Base-by-base conservation (phyloP, 352 stramenopile species). In the Phytophthora uliginosa region DNA sequence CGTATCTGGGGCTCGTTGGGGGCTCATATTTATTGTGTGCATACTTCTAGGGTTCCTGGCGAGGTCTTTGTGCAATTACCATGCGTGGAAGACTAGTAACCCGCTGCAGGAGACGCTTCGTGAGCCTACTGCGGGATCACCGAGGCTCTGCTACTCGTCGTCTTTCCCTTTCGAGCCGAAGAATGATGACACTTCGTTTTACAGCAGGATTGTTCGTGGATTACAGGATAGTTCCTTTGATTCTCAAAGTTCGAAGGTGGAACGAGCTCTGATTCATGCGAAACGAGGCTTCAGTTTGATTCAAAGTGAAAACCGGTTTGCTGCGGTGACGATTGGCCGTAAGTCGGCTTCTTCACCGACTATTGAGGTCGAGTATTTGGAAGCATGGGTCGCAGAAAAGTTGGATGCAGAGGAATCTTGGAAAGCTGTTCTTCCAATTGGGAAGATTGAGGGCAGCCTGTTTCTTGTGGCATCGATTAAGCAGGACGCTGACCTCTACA, bases 31-130 rank as follows among this genome's bases (percentile, higher is more conserved):
- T 8, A 31, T n/a, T 45, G 7, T 7, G 12, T 45, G 15, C 13
- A 45, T n/a, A 17, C 13, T n/a, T 45, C 4, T 26, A 89, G 82
- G 78, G 3, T 88, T 82, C 33, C 61, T 89, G 66, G 71, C 78
- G 42, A 79, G 72, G 42, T 82, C 78, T n/a, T 45, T 85, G 18
- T 89, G 82, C 31, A 36, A 71, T 42, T 78, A 69, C 36, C 45
- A 28, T 7, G 33, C 57, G 0, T 89, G 82, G 82, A 67, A 42
- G 3, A 69, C 50, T 1, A 60, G 31, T 15, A 61, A 74, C 7
- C 74, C 63, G 36, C 57, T 79, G 34, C 20, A 66, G n/a, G 56
- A 71, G 20, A 24, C 48, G 40, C 20, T 70, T 53, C 31, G 58
- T 7, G 34, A 52, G 4, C 45, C 26, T 73, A 20, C 31, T 52